phyloP scores from a whole-genome alignment of 2,329 filamentous ascomycete genomes.

The Epichloe scottii region DNA sequence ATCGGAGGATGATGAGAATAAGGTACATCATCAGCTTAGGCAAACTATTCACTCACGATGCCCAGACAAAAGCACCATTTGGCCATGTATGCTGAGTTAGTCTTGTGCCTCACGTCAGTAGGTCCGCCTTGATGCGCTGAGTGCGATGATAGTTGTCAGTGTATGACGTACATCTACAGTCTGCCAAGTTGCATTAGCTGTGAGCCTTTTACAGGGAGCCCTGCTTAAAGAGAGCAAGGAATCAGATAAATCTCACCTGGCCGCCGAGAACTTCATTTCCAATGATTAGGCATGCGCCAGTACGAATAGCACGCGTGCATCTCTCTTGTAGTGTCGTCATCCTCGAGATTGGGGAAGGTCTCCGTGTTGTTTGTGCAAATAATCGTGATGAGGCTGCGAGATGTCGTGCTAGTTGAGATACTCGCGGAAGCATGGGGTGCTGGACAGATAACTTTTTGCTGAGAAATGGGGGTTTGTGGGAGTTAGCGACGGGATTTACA shows the following conservation, averaged over 20 bases:
- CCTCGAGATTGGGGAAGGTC: too few species aligned
- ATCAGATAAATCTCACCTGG: neutral
- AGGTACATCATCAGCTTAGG: neutral
- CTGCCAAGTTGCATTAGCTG: constrained; percentile 9
- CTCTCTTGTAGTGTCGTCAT: too few species aligned
- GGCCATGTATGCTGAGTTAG: constrained; percentile 51
- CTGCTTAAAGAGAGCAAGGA: neutral
- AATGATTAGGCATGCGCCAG: too few species aligned
- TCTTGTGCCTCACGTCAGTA: constrained; percentile 26
- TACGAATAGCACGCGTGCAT: too few species aligned
- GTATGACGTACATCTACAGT: constrained; percentile 27
- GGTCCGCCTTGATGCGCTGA: neutral
- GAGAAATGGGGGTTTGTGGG: too few species aligned
- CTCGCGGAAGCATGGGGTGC: too few species aligned
- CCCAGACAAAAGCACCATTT: constrained; percentile 52
- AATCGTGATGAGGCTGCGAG: too few species aligned
- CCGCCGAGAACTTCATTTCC: neutral
- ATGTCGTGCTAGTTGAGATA: too few species aligned
- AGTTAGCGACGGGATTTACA: too few species aligned
- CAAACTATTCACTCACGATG: constrained; percentile 31
- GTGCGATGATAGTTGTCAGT: neutral
- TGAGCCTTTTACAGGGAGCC: neutral
- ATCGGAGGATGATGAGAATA: neutral
- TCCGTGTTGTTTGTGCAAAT: too few species aligned
- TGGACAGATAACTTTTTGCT: too few species aligned